Evolutionary conservation across 2,329 filamentous ascomycete genomes (phyloP), one percentile per base, ranked within the genome.

Genomic region (Fusarium graminum): DNA sequence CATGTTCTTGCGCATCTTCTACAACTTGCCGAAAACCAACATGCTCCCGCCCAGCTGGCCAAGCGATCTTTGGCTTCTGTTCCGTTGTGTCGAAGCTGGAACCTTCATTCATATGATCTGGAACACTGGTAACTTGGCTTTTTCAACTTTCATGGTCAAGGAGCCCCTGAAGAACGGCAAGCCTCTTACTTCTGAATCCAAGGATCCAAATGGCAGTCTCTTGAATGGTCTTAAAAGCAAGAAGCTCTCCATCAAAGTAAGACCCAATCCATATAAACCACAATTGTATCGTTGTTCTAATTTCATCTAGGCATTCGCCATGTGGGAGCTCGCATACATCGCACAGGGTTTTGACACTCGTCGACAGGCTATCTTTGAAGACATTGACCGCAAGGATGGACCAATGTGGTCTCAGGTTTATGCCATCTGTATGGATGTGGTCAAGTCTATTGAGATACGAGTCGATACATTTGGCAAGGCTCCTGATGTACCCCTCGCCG

Each of bases 171-270:
- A 97, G 81, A 92, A 92, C 68, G 90, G 86, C n/a, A 86, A 90
- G 72, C 93, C 94, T 6, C 85, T 98, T 55, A 97, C 93, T 1
- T 86, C 86, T 17, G 92, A 94, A 68, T 92, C 93, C 16, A 95
- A 92, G 74, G 94, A 97, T 76, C 92, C 94, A 1, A 98, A 97
- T 73, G 93, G 93, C 34, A 97, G 92, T 74, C 82, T 98, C 28
- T 77, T 98, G 46, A 93, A 89, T 56, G 94, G 94, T 0, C 78
- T 98, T 43, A 94, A 90, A 75, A 90, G 90, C 67, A 95, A 93
- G 79, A 95, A 94, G 76, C 83, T 92, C 10, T 83, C 92, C 11
- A 88, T 92, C 61, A 89, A 87, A 78, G 90, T 91, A 79, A 71
- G 82, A 75, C 32, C 8, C 1, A 25, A 6, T 9, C 16, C 34